Base-by-base conservation (phyloP, 2,329 filamentous ascomycete genomes). In the Cytospora paraplurivora region DNA sequence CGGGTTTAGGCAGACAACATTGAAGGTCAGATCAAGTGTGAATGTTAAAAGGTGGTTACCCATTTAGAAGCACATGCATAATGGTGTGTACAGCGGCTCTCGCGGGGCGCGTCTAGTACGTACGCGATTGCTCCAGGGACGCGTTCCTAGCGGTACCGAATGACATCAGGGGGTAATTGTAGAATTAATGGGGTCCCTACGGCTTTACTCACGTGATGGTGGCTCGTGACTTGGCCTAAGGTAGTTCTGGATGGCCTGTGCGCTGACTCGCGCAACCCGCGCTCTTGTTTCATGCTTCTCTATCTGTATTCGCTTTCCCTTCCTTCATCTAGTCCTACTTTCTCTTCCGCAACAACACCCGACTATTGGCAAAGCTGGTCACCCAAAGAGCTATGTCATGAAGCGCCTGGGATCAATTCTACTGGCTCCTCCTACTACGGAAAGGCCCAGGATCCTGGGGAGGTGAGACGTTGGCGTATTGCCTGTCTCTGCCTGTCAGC, bases 1-100 rank as follows among this genome's bases (percentile, higher is more conserved):
- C 13, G 5, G n/a, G 53, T 49, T 21, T 59, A 62, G 62, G 54
- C 62, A 58, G 62, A 49, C 49, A 54, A 27, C 27, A 27, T 27
- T 27, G 27, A 27, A 4, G 27, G 27, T 27, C 27, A 27, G 27
- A 4, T 27, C 4, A 4, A 4, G 2, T 27, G 27, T 4, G 27
- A 27, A 4, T 27, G 27, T 27, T 27, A 2, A 27, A 27, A 27
- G 2, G 27, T 27, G 27, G 27, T 3, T 27, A 27, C 27, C 27
- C 27, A 27, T 27, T 27, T 27, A 27, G 2, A 4, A 27, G 27
- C 27, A 27, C 27, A 27, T 27, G 27, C 27, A 27, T 27, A 27
- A 27, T 27, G 27, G 27, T 27, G 27, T 27, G 2, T 27, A 27
- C 27, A 27, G 4, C 27, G 27, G 27, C 27, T 27, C 27, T 27